These are phyloP conservation scores for Kalmusia sp. DNA, from an alignment of 2,329 filamentous ascomycete genomes.

Conservation along the genomic window DNA sequence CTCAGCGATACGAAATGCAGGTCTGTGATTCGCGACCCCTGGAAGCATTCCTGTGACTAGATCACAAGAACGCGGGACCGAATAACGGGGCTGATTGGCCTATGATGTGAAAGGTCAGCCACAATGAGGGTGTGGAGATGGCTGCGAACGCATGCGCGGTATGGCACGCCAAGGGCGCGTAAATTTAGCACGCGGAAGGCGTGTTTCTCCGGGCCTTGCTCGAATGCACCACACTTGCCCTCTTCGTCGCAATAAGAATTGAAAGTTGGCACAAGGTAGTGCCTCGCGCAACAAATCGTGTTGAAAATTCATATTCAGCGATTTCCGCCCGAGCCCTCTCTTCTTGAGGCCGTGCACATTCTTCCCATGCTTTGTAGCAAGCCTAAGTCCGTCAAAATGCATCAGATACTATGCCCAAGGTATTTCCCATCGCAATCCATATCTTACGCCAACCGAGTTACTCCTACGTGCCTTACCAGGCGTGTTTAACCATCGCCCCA, in stretches of 20 bases:
- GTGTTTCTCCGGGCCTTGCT: no score
- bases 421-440: background rate
- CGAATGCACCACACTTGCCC: no score
- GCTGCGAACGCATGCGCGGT: no score
- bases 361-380: background rate
- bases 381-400: background rate
- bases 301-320: background rate
- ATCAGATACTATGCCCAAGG: constrained; percentile 7
- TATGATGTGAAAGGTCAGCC: no score
- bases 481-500: background rate
- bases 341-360: background rate
- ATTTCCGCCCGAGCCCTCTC: background rate
- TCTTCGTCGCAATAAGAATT: background rate
- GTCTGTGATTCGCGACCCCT: background rate
- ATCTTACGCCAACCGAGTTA: background rate
- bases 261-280: background rate
- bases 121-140: no score
- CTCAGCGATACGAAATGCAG: no score
- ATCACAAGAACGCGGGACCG: background rate
- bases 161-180: no score
- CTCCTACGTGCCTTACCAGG: background rate
- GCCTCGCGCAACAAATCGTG: no score
- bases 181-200: no score
- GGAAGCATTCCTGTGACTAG: background rate
- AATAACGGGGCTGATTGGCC: background rate